Base-by-base conservation (phyloP, 768 basidiomycete species). In the Boletellus ananas region DNA sequence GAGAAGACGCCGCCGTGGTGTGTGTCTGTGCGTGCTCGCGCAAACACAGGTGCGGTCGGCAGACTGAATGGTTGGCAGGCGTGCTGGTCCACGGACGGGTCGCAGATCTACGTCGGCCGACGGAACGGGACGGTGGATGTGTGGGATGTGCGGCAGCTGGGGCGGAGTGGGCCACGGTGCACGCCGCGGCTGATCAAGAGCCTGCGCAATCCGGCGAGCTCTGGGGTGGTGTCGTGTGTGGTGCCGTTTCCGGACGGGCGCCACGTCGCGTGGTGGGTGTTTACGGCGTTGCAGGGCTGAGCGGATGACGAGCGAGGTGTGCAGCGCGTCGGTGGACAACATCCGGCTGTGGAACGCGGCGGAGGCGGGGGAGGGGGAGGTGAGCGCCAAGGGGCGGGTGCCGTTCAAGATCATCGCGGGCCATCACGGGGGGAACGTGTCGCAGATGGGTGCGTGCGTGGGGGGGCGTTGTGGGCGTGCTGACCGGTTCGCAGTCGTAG, bases 1-100 rank as follows among this genome's bases (percentile, higher is more conserved):
- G 94, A 94, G 56, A 93, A 90, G 70, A 91, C 90, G 18, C 92
- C 92, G 27, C 92, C 91, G 11, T 97, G 94, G 93, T 96, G 93
- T 69, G 79, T 95, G 61, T 94, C 94, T 55, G 95, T 97, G 68
- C 62, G 83, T 73, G 40, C 46, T 50, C 38, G 41, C 49, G 23
- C 27, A 18, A 21, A 45, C 36, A 29, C 11, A 11, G 9, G 47
- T 54, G 49, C 33, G 48, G 41, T 40, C 42, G 36, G 25, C 16
- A 45, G 42, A 50, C 10, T 50, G 20, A 36, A 16, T 10, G 50
- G 45, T 34, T 56, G 35, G 37, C 59, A 98, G 94, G 94, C 94
- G 14, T 94, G 89, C 66, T 98, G 95, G 94, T 93, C 92, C 6
- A 78, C 83, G 3, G 84, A 92, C 55, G 94, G 95, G 14, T 77